Conservation (phyloP, 2,329 filamentous ascomycete genomes). For the Phialocephala sp. region DNA sequence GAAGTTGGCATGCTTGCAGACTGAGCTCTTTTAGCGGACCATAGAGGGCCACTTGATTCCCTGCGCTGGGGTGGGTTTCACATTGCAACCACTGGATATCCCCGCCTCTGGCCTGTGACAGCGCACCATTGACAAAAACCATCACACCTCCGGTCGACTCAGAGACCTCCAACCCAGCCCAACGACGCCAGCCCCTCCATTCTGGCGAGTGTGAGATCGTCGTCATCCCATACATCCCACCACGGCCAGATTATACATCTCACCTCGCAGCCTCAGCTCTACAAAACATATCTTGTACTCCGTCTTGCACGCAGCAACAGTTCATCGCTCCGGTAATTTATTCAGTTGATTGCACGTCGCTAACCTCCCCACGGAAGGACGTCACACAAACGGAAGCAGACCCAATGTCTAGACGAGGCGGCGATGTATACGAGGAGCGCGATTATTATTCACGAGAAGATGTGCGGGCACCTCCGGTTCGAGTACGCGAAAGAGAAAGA, state of each 20-base stretch:
- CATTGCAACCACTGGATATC: conserved; percentile 13
- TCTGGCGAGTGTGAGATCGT: conserved; percentile 18
- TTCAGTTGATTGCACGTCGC: neutral
- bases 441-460: conserved; percentile 38
- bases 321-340: conserved; percentile 5
- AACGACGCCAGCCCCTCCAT: conserved; percentile 17
- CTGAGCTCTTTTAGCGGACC: conserved; percentile 19
- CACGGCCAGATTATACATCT: conserved; percentile 14
- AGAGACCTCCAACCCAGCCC: conserved; percentile 4
- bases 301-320: conserved; percentile 9
- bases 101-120: conserved; percentile 31
- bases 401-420: conserved; percentile 29
- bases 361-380: neutral
- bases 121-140: conserved; percentile 24
- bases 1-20: conserved; percentile 25
- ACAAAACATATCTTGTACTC: conserved; percentile 19
- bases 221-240: conserved; percentile 33
- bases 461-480: conserved; percentile 28
- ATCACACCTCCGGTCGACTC: conserved; percentile 18
- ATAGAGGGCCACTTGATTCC: conserved; percentile 3
- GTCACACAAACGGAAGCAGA: neutral
- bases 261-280: conserved; percentile 25
- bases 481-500: conserved; percentile 38
- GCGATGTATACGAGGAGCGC: conserved; percentile 35
- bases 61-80: conserved; percentile 24